Conservation (phyloP, 768 basidiomycete genomes). For the Mycena rosella region DNA sequence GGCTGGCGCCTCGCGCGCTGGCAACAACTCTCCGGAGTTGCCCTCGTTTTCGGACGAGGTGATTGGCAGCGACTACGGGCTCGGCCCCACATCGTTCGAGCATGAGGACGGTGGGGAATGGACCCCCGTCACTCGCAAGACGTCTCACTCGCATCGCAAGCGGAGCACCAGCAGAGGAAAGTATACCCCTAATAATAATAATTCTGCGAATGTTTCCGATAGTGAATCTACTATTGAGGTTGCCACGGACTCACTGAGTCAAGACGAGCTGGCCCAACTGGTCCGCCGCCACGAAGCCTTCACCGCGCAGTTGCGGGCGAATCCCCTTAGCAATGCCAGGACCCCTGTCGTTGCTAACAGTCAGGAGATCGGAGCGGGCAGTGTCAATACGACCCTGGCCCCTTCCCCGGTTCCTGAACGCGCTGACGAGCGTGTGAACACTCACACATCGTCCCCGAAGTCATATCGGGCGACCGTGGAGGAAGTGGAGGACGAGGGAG, state of each 20-base stretch:
- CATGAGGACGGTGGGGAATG: neutral
- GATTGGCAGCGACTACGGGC: neutral
- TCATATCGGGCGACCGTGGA: neutral
- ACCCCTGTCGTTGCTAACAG: neutral
- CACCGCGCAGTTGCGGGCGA: neutral
- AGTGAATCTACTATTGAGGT: neutral
- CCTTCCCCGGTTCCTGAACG: neutral
- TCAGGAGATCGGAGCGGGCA: neutral
- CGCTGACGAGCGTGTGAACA: too few species aligned
- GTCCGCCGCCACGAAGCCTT: too few species aligned
- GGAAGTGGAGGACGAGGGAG: constrained; percentile 13
- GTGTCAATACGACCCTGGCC: neutral
- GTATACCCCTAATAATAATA: neutral
- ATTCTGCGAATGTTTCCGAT: neutral
- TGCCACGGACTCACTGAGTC: neutral
- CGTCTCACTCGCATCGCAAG: too few species aligned
- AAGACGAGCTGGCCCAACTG: neutral
- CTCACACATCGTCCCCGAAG: neutral
- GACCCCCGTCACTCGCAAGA: too few species aligned
- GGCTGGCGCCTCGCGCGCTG: neutral
- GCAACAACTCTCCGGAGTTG: neutral
- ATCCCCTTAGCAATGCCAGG: neutral
- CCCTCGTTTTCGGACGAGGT: neutral
- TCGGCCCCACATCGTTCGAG: neutral
- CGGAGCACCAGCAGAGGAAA: too few species aligned